Evolutionary conservation across 257 asterid genomes (phyloP).

Genomic region (Petunia secreta): DNA sequence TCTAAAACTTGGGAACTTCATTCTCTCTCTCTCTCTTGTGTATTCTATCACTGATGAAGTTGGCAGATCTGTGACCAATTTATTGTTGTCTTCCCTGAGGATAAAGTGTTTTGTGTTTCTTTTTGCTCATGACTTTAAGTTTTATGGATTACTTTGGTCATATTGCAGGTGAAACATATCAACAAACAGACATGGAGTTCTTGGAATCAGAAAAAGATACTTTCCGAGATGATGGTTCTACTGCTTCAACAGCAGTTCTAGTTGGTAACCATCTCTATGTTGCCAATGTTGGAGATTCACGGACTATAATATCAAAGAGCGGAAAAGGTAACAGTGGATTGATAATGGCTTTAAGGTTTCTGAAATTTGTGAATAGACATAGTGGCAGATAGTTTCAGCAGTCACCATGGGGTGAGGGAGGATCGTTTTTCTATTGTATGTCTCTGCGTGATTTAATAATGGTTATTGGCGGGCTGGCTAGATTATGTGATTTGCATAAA

Average conservation of each 20-base stretch:
- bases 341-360: neutral
- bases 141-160: neutral
- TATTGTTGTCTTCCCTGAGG: neutral
- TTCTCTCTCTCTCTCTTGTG: neutral
- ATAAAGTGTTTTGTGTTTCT: neutral
- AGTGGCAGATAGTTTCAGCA: constrained; percentile 17
- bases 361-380: constrained; percentile 11
- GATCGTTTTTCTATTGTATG: constrained; percentile 2
- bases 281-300: constrained; percentile 99
- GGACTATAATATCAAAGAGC: constrained; percentile 86
- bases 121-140: neutral
- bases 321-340: constrained; percentile 75
- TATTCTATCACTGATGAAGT: neutral
- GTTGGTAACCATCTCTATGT: constrained; percentile 93
- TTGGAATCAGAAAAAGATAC: constrained; percentile 93
- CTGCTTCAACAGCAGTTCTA: constrained; percentile 87
- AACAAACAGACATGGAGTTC: constrained; percentile 79
- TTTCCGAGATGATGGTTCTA: constrained; percentile 96
- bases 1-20: neutral
- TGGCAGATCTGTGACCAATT: neutral
- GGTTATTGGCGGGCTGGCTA: neutral
- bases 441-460: neutral
- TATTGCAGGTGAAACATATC: constrained; percentile 82
- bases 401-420: neutral
- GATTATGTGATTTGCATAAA: neutral